Percentiles rank a stretch among this genome's conserved stretches.
Conservation (phyloP, 768 basidiomycete species). For the Mycena galopus region DNA sequence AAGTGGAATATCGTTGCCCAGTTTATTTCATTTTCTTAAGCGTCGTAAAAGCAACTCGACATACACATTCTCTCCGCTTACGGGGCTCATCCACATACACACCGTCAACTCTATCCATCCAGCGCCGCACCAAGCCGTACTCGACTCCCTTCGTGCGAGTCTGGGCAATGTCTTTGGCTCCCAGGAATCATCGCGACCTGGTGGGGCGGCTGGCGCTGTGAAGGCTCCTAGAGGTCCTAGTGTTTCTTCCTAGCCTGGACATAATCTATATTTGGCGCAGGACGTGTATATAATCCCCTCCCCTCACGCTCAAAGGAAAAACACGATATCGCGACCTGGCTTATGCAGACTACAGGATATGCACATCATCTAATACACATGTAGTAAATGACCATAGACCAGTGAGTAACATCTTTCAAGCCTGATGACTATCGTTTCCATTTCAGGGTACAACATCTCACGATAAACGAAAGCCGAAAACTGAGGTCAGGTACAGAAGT, state of each 20-base stretch:
- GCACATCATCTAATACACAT: too few relatives aligned
- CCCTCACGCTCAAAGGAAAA: too few relatives aligned
- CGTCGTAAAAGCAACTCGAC: slow-evolving; percentile 68
- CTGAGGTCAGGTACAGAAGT: neutral
- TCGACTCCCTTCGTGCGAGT: slow-evolving; percentile 66
- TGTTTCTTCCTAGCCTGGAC: neutral
- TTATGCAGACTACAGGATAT: too few relatives aligned
- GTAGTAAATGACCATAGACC: too few relatives aligned
- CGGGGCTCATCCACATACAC: slow-evolving; percentile 75
- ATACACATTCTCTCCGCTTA: slow-evolving; percentile 77
- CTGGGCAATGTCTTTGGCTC: slow-evolving; percentile 16
- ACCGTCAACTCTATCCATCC: slow-evolving; percentile 83
- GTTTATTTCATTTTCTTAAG: neutral
- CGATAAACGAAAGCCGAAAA: neutral
- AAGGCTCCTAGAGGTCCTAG: neutral
- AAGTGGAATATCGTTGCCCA: slow-evolving; percentile 44
- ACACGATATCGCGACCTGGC: too few relatives aligned
- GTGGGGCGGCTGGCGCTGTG: slow-evolving; percentile 20
- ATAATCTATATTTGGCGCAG: neutral
- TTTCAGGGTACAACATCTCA: neutral
- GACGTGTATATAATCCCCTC: neutral
- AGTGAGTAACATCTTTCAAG: too few relatives aligned
- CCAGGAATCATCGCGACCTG: slow-evolving; percentile 19
- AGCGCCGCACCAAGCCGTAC: slow-evolving; percentile 79
- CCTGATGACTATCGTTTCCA: too few relatives aligned